Evolutionary conservation across 2,329 filamentous ascomycete genomes (phyloP).

Genomic region (Fusarium sp.): DNA sequence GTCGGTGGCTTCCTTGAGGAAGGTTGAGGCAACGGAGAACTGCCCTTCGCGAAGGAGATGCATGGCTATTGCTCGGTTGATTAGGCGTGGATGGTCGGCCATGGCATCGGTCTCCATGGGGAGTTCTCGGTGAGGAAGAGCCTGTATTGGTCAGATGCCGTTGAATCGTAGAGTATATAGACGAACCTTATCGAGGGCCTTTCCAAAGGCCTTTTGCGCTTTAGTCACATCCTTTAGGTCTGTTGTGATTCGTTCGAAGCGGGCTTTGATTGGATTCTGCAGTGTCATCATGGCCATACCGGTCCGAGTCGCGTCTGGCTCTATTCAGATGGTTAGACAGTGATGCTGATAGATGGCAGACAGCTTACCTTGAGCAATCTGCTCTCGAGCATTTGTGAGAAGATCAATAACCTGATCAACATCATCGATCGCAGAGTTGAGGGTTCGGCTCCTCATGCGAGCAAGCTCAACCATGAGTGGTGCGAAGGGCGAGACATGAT

Average conservation of each 20-base stretch:
- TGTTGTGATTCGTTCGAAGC: conserved; percentile 82
- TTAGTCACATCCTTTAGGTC: conserved; percentile 86
- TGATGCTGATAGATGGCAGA: neutral
- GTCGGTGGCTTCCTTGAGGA: conserved; percentile 76
- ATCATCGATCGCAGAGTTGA: conserved; percentile 78
- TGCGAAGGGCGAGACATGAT: conserved; percentile 58
- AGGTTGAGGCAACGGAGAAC: conserved; percentile 87
- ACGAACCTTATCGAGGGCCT: conserved; percentile 81
- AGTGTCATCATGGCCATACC: conserved; percentile 83
- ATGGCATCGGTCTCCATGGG: conserved; percentile 85
- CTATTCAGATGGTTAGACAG: conserved; percentile 37
- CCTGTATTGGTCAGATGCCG: conserved; percentile 44
- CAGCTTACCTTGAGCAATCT: conserved; percentile 73
- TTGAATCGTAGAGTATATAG: neutral
- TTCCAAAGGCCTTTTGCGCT: conserved; percentile 84
- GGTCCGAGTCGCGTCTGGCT: conserved; percentile 65
- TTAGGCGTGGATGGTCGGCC: conserved; percentile 77
- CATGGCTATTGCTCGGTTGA: conserved; percentile 96
- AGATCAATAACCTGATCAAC: conserved; percentile 86
- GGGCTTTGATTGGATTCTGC: conserved; percentile 84
- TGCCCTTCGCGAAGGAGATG: conserved; percentile 94
- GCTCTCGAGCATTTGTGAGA: conserved; percentile 77
- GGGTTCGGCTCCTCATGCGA: conserved; percentile 74
- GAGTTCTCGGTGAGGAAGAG: conserved; percentile 66
- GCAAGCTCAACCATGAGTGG: conserved; percentile 78